These are phyloP conservation scores for Kluyveromyces siamensis DNA, from an alignment of 805 yeast genomes.

Conservation along the genomic window DNA sequence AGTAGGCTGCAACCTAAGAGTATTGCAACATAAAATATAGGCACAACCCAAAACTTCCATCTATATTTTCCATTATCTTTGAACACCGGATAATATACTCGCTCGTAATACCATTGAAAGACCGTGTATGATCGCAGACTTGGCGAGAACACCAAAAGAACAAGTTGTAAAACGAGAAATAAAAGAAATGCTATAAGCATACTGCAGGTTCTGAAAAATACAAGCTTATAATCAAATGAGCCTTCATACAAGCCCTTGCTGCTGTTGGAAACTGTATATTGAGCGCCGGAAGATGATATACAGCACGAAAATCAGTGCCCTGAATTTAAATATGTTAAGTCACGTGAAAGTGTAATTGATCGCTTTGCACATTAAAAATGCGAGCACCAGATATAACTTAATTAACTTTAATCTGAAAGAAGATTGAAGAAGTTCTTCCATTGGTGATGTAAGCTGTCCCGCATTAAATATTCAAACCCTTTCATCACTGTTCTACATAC, in stretches of 20 bases:
- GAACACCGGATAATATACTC: constrained; percentile 19
- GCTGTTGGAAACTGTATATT: no score
- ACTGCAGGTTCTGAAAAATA: not conserved
- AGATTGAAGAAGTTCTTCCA: no score
- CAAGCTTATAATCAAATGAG: not conserved
- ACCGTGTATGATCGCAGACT: constrained; percentile 11
- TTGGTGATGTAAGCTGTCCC: no score
- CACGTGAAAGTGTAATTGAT: no score
- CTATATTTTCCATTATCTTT: constrained; percentile 14
- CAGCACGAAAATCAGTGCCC: no score
- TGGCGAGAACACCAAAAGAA: constrained; percentile 22
- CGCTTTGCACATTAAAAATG: no score
- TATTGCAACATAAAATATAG: constrained; percentile 19
- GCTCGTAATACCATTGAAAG: constrained; percentile 18
- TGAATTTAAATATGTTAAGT: no score
- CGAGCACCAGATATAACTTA: no score
- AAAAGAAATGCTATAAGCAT: constrained; percentile 3
- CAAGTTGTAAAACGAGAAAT: constrained; percentile 10
- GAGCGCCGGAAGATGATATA: no score
- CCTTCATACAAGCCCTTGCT: not conserved
- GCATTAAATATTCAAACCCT: no score
- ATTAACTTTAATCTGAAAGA: no score
- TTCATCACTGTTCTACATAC: no score
- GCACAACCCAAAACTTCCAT: constrained; percentile 24
- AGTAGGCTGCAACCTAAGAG: constrained; percentile 14